Conservation (phyloP, 139 green algal species). For the Coccomyxa sp. region DNA sequence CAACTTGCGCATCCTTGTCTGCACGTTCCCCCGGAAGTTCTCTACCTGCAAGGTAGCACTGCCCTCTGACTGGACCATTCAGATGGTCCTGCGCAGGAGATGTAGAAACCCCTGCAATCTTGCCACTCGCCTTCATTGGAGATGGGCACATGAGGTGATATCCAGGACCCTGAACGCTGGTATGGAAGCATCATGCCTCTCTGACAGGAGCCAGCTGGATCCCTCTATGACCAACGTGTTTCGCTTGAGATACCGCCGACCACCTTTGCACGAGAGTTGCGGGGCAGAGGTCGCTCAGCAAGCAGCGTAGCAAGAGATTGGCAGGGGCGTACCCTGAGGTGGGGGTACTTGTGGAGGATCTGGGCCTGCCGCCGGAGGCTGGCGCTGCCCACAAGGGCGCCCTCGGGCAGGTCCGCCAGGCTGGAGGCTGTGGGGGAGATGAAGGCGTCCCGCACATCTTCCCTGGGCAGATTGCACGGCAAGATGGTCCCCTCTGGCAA, state of each 20-base stretch:
- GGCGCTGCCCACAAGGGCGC: constrained; percentile 85
- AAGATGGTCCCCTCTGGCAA: constrained; percentile 91
- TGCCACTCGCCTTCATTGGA: no score
- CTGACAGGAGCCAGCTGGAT: no score
- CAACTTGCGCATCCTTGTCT: constrained; percentile 95
- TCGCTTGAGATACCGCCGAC: no score
- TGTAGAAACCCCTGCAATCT: no score
- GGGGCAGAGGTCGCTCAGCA: neutral
- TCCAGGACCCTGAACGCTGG: no score
- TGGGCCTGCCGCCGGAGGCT: constrained; percentile 91
- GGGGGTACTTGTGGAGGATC: constrained; percentile 92
- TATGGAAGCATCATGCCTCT: no score
- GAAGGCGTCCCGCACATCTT: constrained; percentile 98
- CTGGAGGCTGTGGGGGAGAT: constrained; percentile 67
- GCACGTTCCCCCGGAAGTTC: constrained; percentile 99
- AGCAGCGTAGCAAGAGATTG: neutral
- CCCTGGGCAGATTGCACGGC: constrained; percentile 95
- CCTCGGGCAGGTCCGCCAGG: constrained; percentile 85
- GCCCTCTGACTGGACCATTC: no score
- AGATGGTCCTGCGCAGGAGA: no score
- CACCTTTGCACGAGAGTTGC: no score
- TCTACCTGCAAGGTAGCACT: constrained; percentile 79
- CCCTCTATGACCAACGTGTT: no score
- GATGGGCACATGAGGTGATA: no score
- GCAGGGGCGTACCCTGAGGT: constrained; percentile 65